Evolutionary conservation across 2,329 filamentous ascomycete genomes (phyloP).

Genomic region (Penicillium nordicum): DNA sequence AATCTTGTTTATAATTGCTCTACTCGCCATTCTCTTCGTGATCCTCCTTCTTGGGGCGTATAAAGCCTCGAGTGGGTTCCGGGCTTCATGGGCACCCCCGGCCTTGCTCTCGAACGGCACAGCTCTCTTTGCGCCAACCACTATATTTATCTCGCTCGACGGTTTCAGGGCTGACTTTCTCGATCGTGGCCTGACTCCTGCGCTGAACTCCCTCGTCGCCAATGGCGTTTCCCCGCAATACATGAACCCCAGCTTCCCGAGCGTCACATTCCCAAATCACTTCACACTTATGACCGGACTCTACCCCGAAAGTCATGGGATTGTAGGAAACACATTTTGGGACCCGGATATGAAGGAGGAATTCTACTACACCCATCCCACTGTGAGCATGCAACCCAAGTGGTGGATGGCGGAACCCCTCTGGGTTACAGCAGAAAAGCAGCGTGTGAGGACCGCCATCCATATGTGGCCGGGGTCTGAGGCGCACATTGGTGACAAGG

Average conservation of each 20-base stretch:
- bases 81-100: slow-evolving; percentile 24
- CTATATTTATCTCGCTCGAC: slow-evolving; percentile 88
- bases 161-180: slow-evolving; percentile 95
- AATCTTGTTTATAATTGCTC: slow-evolving; percentile 41
- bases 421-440: slow-evolving; percentile 87
- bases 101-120: slow-evolving; percentile 69
- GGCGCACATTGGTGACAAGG: slow-evolving; percentile 70
- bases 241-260: slow-evolving; percentile 93
- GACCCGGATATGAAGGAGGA: slow-evolving; percentile 72
- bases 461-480: slow-evolving; percentile 99
- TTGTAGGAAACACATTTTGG: slow-evolving; percentile 95
- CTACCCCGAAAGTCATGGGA: slow-evolving; percentile 86
- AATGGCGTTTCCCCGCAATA: slow-evolving; percentile 86
- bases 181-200: slow-evolving; percentile 75
- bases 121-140: slow-evolving; percentile 83
- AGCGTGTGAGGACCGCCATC: slow-evolving; percentile 73
- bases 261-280: slow-evolving; percentile 94
- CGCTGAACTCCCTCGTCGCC: slow-evolving; percentile 71
- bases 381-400: slow-evolving; percentile 72
- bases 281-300: slow-evolving; percentile 90
- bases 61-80: slow-evolving; percentile 47
- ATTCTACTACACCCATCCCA: slow-evolving; percentile 82
- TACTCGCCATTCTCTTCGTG: slow-evolving; percentile 53
- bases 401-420: slow-evolving; percentile 96
- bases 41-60: slow-evolving; percentile 56